Evolutionary conservation across 345 rosid species (phyloP).

Genomic region (Camelina laxa): DNA sequence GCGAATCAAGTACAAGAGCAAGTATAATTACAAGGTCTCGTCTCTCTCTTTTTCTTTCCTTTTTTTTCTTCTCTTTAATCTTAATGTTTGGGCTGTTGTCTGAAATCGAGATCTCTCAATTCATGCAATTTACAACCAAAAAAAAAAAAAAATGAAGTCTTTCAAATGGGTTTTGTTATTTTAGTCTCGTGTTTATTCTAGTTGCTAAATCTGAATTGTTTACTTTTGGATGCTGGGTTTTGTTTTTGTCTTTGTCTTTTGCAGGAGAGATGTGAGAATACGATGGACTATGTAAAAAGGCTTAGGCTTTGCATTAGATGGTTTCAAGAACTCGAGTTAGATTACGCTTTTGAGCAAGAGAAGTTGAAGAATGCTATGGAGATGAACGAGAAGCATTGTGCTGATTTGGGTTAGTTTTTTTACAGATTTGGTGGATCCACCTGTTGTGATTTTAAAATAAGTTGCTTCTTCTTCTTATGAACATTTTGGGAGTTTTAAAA

Average conservation of each 20-base stretch:
- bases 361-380: constrained; percentile 72
- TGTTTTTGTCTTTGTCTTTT: constrained; percentile 1
- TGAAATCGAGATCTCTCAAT: constrained; percentile 26
- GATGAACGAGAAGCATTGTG: constrained; percentile 67
- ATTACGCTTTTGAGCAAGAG: constrained; percentile 82
- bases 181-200: not conserved
- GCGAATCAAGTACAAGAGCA: constrained; percentile 65
- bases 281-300: constrained; percentile 87
- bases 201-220: constrained; percentile 10
- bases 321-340: constrained; percentile 95
- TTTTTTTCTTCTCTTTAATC: not conserved
- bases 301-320: constrained; percentile 90
- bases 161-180: not conserved
- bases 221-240: not conserved
- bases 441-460: not conserved
- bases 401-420: constrained; percentile 69
- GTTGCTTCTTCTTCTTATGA: constrained; percentile 10
- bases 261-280: constrained; percentile 95
- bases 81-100: not conserved
- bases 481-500: not conserved
- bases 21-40: constrained; percentile 84
- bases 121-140: constrained; percentile 27
- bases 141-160: not conserved
- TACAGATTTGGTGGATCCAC: not conserved
- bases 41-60: too few relatives aligned